phyloP scores from a whole-genome alignment of 148 eudicot genomes.

The Drosera capensis region DNA sequence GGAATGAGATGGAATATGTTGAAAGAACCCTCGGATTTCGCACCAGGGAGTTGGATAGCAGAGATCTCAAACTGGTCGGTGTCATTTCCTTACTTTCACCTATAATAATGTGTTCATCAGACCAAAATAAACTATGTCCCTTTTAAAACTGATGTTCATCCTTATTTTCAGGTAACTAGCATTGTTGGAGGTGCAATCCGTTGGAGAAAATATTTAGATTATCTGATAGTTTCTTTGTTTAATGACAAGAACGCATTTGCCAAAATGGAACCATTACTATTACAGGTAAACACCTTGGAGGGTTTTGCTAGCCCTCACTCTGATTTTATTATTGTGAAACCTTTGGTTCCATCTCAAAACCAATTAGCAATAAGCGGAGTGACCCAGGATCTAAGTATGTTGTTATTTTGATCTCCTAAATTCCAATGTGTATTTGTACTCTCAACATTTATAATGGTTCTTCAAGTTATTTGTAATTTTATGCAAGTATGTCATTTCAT shows the following conservation, averaged over 20 bases:
- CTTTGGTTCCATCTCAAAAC: too few species aligned
- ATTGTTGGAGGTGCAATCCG: conserved; percentile 90
- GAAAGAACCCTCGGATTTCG: conserved; percentile 92
- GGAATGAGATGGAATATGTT: conserved; percentile 85
- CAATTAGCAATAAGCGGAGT: too few species aligned
- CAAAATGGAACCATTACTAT: conserved; percentile 80
- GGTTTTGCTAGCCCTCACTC: too few species aligned
- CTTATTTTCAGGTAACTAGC: conserved; percentile 51
- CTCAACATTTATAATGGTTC: too few species aligned
- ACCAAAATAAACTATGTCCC: conserved; percentile 1
- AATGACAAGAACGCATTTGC: conserved; percentile 49
- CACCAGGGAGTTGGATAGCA: conserved; percentile 60
- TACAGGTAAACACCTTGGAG: conserved; percentile 46
- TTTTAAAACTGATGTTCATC: neutral
- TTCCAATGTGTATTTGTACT: too few species aligned
- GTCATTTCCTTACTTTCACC: conserved; percentile 5
- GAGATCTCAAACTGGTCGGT: conserved; percentile 74
- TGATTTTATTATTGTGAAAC: too few species aligned
- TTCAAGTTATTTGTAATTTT: too few species aligned
- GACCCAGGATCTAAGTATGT: too few species aligned
- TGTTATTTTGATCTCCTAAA: too few species aligned
- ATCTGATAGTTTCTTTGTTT: conserved; percentile 62
- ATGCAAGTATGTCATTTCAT: too few species aligned
- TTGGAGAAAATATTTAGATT: conserved; percentile 93
- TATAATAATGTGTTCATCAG: neutral